phyloP scores from a whole-genome alignment of 2,329 filamentous ascomycete species.

The Epicoccum nigrum region DNA sequence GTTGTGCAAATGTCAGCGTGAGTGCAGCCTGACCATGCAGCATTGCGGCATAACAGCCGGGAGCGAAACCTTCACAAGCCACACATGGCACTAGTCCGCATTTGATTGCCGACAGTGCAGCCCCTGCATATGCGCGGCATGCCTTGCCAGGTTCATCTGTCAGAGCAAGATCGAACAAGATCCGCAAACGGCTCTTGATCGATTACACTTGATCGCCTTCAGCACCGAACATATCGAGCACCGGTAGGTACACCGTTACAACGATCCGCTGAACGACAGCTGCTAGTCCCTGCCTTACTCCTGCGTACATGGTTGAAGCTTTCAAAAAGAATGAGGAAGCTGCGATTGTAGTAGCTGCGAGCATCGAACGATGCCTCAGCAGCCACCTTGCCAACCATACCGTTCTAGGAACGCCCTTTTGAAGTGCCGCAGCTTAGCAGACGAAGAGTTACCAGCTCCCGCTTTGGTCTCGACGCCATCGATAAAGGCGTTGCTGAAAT shows the following conservation, averaged over 20 bases:
- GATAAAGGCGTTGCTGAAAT: slow-evolving; percentile 1
- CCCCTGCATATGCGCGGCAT: slow-evolving; percentile 1
- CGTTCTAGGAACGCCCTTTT: not conserved
- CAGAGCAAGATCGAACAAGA: not conserved
- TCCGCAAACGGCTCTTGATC: not conserved
- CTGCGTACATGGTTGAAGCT: too few relatives aligned
- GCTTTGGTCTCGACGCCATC: not conserved
- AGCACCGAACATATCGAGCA: slow-evolving; percentile 1
- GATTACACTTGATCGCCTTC: not conserved
- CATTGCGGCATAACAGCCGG: not conserved
- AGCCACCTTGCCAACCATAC: not conserved
- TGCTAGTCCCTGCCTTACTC: not conserved
- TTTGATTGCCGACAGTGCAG: not conserved
- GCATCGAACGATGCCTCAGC: not conserved
- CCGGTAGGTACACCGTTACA: not conserved
- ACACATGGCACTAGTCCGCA: not conserved
- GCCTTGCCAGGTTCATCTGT: not conserved
- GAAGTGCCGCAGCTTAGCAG: not conserved
- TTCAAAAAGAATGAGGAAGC: too few relatives aligned
- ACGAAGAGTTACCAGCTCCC: not conserved
- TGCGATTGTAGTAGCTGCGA: not conserved
- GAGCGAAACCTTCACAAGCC: not conserved
- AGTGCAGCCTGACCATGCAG: not conserved
- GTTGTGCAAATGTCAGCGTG: not conserved
- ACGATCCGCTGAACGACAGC: not conserved